Percentiles rank a stretch among this genome's conserved stretches.
These are phyloP conservation scores for Lumnitzera littorea DNA, from an alignment of 345 rosid species.

Conservation along the genomic window DNA sequence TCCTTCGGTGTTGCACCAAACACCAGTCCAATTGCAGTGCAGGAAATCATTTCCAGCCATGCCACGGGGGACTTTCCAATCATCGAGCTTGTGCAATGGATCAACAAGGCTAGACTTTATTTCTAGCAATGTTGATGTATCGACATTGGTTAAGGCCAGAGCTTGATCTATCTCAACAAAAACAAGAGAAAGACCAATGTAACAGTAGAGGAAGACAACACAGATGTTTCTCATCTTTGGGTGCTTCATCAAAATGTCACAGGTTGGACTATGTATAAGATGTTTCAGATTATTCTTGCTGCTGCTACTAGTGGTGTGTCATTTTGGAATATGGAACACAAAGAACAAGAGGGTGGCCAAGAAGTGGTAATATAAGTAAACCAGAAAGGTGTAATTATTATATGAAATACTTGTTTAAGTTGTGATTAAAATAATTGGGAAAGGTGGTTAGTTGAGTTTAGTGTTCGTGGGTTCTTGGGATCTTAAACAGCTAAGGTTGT, in stretches of 20 bases:
- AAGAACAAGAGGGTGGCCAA: slow-evolving; percentile 21
- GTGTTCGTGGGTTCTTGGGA: slow-evolving; percentile 69
- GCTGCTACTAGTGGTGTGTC: slow-evolving; percentile 23
- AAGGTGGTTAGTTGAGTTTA: slow-evolving; percentile 12
- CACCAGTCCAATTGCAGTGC: slow-evolving; percentile 80
- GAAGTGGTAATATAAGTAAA: slow-evolving; percentile 16
- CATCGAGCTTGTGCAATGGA: slow-evolving; percentile 40
- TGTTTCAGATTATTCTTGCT: not conserved
- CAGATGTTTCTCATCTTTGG: slow-evolving; percentile 28
- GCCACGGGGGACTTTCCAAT: slow-evolving; percentile 41
- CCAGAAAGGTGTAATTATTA: not conserved
- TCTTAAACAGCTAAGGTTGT: slow-evolving; percentile 41
- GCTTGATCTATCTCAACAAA: slow-evolving; percentile 28
- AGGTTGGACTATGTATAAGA: not conserved
- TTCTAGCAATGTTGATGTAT: slow-evolving; percentile 39
- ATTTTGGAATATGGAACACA: slow-evolving; percentile 31
- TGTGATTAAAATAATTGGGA: slow-evolving; percentile 6
- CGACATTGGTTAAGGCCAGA: slow-evolving; percentile 16
- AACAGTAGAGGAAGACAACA: slow-evolving; percentile 39
- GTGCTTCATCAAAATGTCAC: not conserved
- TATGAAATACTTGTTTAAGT: not conserved
- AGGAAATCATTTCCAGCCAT: slow-evolving; percentile 6
- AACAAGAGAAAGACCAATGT: slow-evolving; percentile 38
- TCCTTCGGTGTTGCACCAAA: slow-evolving; percentile 54
- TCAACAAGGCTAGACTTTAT: slow-evolving; percentile 57